These are phyloP conservation scores for Ichthyophthirius multifiliis DNA, from an alignment of 169 alveolate species.

Conservation along the genomic window DNA sequence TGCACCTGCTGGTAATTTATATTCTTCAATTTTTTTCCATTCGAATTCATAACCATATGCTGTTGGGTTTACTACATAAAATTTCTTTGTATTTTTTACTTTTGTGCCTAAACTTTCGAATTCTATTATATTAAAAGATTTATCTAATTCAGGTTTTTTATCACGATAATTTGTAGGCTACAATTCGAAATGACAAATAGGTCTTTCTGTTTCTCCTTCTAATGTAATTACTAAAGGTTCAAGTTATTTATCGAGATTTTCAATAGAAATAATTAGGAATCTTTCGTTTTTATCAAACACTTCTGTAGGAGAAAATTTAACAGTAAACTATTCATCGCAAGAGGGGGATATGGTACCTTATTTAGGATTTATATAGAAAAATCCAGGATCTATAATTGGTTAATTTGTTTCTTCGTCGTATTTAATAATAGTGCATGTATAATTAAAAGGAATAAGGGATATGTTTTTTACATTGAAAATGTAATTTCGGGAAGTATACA, in stretches of 20 bases:
- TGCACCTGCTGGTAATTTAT: conserved; percentile 36
- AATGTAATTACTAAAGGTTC: conserved; percentile 77
- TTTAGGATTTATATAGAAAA: conserved; percentile 37
- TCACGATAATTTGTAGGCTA: conserved; percentile 83
- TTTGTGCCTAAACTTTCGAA: conserved; percentile 90
- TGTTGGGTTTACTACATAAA: conserved; percentile 93
- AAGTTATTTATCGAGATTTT: conserved; percentile 70
- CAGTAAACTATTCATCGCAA: conserved; percentile 78
- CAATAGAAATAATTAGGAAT: conserved; percentile 69
- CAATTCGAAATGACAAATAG: conserved; percentile 90
- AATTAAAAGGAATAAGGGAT: conserved; percentile 80
- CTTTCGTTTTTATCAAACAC: conserved; percentile 79
- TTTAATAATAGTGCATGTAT: conserved; percentile 66
- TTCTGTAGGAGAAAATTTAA: conserved; percentile 84
- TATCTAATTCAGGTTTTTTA: conserved; percentile 73
- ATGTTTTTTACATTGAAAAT: conserved; percentile 84
- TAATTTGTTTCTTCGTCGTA: conserved; percentile 31
- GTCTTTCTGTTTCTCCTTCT: conserved; percentile 88
- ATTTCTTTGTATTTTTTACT: conserved; percentile 88
- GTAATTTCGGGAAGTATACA: conserved; percentile 86
- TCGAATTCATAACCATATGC: conserved; percentile 89
- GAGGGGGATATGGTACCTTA: conserved; percentile 74
- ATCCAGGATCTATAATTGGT: conserved; percentile 50
- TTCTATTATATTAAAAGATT: conserved; percentile 79
- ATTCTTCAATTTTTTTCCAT: conserved; percentile 87